Evolutionary conservation across 208 protist species (phyloP), one percentile per base, ranked within the genome.

Genomic region (Leishmania amazonensis): DNA sequence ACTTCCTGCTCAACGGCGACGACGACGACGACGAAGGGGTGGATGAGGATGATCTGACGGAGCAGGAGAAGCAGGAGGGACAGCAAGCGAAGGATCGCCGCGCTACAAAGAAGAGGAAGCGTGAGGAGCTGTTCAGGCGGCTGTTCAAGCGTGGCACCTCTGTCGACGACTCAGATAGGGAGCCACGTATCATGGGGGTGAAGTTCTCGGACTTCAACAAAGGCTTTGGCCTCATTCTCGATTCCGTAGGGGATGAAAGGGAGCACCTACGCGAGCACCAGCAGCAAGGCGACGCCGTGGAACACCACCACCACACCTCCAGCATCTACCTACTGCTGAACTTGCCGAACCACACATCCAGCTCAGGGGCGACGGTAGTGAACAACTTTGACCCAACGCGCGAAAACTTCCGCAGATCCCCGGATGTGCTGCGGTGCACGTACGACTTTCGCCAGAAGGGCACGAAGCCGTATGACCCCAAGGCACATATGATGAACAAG

Each of bases 191-290:
- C 21, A 92, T 96, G 85, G 91, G 91, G 15, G 88, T 96, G 8
- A 94, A 94, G 84, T 92, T 92, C 81, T 94, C 90, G 1, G 93
- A 96, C 64, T 94, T 96, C 83, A 81, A 85, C 28, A 90, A 87
- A 24, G 91, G 90, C 49, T 95, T 95, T 76, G 93, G 85, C n/a
- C 24, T 95, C 38, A 74, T 96, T 45, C 84, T 94, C 17, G 91
- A 96, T 84, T 94, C 93, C 49, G 89, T 94, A 6, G 91, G 93
- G 8, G 86, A 93, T 62, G 82, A 89, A 58, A 85, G 85, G 19
- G 78, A 62, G 2, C 80, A 90, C 80, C 71, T 88, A 24, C 67
- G 78, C 38, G 74, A 81, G 57, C 83, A 86, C 73, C 81, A 87
- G 62, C 74, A 76, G 21, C 64, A 79, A 47, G 83, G 85, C 35